A percentile compares a stretch with the other conserved stretches of the same genome.
Conservation (phyloP, 148 eudicot genomes). For the Polygonum aviculare region DNA sequence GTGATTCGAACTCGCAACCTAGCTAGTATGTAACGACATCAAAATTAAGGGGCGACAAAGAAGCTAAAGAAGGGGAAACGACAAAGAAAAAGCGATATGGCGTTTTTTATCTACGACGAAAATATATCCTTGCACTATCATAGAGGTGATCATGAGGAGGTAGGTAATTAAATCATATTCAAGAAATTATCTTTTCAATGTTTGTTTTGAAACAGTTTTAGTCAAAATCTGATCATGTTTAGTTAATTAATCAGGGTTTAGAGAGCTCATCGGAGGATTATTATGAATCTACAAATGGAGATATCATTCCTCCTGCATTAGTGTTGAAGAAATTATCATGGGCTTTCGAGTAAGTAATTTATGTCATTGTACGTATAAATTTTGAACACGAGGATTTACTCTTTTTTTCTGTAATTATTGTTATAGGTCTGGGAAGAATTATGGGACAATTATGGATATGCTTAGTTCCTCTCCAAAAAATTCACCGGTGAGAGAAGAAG, state of each 20-base stretch:
- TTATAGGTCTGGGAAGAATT: conserved; percentile 52
- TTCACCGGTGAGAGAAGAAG: conserved; percentile 79
- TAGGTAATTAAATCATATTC: background rate
- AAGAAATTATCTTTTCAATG: background rate
- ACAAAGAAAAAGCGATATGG: background rate
- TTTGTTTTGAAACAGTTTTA: background rate
- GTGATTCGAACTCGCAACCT: too few relatives aligned
- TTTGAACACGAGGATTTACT: background rate
- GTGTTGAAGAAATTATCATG: conserved; percentile 57
- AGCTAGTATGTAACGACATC: background rate
- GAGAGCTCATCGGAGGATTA: background rate
- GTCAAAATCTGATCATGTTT: background rate
- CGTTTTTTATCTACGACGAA: background rate
- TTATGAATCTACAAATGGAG: conserved; percentile 7
- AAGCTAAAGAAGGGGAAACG: too few relatives aligned
- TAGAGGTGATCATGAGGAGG: background rate
- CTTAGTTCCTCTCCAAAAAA: conserved; percentile 56
- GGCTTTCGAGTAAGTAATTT: conserved; percentile 63
- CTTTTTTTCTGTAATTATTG: conserved; percentile 10
- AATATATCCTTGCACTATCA: background rate
- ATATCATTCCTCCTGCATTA: conserved; percentile 53
- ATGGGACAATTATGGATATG: conserved; percentile 61
- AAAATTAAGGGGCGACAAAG: background rate
- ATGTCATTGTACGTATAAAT: too few relatives aligned
- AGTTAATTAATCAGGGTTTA: background rate